Evolutionary conservation across 73 alveolate species (phyloP), one percentile per base, ranked within the genome.

Genomic region (Durusdinium trenchii): DNA sequence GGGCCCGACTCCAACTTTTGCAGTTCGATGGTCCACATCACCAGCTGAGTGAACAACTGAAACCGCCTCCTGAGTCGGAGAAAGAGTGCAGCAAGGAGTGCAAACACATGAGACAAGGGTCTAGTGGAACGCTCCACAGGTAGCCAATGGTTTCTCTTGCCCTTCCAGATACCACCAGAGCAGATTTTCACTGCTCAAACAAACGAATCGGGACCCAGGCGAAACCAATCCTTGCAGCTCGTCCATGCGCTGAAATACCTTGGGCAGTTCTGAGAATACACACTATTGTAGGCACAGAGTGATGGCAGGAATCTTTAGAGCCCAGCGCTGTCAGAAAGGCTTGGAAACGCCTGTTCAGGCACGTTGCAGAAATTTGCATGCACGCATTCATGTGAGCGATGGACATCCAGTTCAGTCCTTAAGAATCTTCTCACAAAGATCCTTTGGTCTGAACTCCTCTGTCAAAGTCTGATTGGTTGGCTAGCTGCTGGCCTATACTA

Each of bases 31-130:
- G 99, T 64, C 99, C 99, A 94, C 99, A 94, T 94, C 84, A 94
- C 99, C 84, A 94, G 99, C 67, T 94, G 94, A 10, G 99, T 94
- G 82, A 94, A 94, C 57, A 76, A 83, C 86, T 94, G 99, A 57
- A 94, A 94, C 52, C 99, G 52, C 26, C 48, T 46, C 98, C 98
- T 91, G 46, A 47, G 71, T n/a, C n/a, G n/a, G n/a, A n/a, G n/a
- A n/a, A n/a, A n/a, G n/a, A n/a, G n/a, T n/a, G n/a, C n/a, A n/a
- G n/a, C n/a, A n/a, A n/a, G n/a, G n/a, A n/a, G n/a, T n/a, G n/a
- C n/a, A n/a, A n/a, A n/a, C n/a, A n/a, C n/a, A n/a, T n/a, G n/a
- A n/a, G n/a, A n/a, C n/a, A n/a, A n/a, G n/a, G n/a, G n/a, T n/a
- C n/a, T n/a, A n/a, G n/a, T n/a, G n/a, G n/a, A n/a, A n/a, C n/a